phyloP scores from a whole-genome alignment of 352 stramenopile genomes.

The Detonula confervacea region DNA sequence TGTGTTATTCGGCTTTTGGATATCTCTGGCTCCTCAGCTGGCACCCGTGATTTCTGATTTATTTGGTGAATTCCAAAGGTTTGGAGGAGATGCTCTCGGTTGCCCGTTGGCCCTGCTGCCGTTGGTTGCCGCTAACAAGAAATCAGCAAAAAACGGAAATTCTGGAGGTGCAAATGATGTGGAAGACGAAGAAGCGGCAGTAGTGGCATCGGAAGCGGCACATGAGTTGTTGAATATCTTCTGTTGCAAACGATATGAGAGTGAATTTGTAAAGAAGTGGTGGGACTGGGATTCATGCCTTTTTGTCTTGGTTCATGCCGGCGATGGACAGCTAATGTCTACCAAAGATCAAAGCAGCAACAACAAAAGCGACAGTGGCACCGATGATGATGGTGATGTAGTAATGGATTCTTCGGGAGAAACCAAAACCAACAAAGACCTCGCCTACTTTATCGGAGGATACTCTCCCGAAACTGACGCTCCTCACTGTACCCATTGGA shows the following conservation, averaged over 20 bases:
- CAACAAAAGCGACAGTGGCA: constrained; percentile 9
- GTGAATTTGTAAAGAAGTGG: constrained; percentile 55
- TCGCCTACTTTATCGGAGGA: constrained; percentile 56
- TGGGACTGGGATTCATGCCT: constrained; percentile 80
- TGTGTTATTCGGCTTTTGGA: constrained; percentile 78
- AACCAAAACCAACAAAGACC: constrained; percentile 23
- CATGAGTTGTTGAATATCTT: constrained; percentile 50
- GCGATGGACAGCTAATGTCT: constrained; percentile 7
- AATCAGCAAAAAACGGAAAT: background rate
- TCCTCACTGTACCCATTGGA: constrained; percentile 52
- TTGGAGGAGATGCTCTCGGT: constrained; percentile 4
- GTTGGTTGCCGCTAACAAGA: constrained; percentile 34
- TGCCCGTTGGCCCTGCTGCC: constrained; percentile 47
- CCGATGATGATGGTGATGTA: constrained; percentile 48
- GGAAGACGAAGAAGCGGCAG: constrained; percentile 45
- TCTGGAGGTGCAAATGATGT: background rate
- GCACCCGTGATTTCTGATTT: constrained; percentile 72
- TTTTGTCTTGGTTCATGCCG: constrained; percentile 62
- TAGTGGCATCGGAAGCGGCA: constrained; percentile 53
- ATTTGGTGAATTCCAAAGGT: constrained; percentile 52
- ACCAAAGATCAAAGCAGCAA: background rate
- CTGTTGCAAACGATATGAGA: constrained; percentile 49
- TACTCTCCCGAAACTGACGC: constrained; percentile 63
- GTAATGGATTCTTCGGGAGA: constrained; percentile 41
- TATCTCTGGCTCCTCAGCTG: constrained; percentile 78